Evolutionary conservation across 2,329 filamentous ascomycete genomes (phyloP).

Genomic region (Aspergillus neotritici): DNA sequence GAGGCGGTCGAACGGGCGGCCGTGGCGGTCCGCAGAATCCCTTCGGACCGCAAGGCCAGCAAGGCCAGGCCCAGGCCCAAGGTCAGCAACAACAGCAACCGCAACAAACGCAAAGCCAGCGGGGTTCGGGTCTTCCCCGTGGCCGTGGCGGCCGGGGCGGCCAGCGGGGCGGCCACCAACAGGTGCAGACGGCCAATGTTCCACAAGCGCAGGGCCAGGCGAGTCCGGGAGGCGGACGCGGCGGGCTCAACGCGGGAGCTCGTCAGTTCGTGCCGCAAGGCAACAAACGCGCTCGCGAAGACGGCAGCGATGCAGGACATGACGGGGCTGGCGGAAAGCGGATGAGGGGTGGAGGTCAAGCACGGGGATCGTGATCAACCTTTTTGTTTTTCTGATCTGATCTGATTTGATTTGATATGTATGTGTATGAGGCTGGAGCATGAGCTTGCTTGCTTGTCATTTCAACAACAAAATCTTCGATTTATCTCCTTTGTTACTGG

Average conservation of each 20-base stretch:
- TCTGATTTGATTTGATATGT: no score
- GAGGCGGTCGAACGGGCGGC: slow-evolving; percentile 38
- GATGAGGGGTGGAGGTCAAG: slow-evolving; percentile 40
- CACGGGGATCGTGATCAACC: slow-evolving; percentile 24
- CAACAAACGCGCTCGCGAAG: slow-evolving; percentile 53
- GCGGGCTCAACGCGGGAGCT: slow-evolving; percentile 46
- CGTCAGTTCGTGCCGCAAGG: slow-evolving; percentile 53
- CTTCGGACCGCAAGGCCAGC: slow-evolving; percentile 18
- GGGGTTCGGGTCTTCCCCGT: slow-evolving; percentile 38
- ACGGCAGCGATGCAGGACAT: slow-evolving; percentile 36
- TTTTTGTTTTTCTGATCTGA: background rate
- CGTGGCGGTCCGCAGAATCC: slow-evolving; percentile 34
- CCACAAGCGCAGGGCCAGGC: slow-evolving; percentile 25
- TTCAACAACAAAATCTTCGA: no score
- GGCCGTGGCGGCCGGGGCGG: slow-evolving; percentile 42
- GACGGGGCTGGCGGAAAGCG: slow-evolving; percentile 42
- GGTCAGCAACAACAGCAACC: slow-evolving; percentile 23
- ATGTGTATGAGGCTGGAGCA: no score
- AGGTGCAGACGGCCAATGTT: slow-evolving; percentile 35
- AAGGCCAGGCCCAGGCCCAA: slow-evolving; percentile 22
- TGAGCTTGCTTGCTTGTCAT: no score
- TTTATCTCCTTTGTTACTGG: background rate
- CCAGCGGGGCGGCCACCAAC: slow-evolving; percentile 36
- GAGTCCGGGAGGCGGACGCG: slow-evolving; percentile 28
- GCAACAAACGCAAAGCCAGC: slow-evolving; percentile 24